A percentile compares a stretch with the other conserved stretches of the same genome.
Evolutionary conservation across 441 rosid species (phyloP).

Genomic region (Pelargonium citronellum): DNA sequence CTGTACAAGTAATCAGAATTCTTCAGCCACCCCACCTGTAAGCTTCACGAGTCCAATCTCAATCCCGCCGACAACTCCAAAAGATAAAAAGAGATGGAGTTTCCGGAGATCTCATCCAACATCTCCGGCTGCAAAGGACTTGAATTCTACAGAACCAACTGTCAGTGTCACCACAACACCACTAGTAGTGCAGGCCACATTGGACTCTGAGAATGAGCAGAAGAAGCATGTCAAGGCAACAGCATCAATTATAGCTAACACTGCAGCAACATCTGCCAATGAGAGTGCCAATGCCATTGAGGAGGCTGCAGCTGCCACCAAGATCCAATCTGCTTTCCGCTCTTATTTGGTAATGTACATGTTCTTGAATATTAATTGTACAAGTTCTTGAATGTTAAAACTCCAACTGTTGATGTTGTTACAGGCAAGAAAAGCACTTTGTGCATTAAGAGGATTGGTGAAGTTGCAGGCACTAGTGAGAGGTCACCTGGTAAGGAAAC

Average conservation of each 20-base stretch:
- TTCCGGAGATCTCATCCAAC: constrained; percentile 73
- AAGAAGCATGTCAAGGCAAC: constrained; percentile 41
- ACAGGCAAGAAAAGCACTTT: constrained; percentile 82
- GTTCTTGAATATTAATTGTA: neutral
- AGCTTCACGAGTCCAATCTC: constrained; percentile 41
- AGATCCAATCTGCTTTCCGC: constrained; percentile 71
- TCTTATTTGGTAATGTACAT: constrained; percentile 39
- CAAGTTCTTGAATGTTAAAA: too few relatives aligned
- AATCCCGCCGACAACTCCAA: constrained; percentile 45
- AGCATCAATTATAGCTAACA: constrained; percentile 13
- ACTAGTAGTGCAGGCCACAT: constrained; percentile 12
- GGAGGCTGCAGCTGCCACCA: constrained; percentile 60
- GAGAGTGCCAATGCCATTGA: constrained; percentile 36
- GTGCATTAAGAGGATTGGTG: constrained; percentile 60
- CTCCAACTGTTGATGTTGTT: neutral
- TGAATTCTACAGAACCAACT: constrained; percentile 28
- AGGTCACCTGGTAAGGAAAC: constrained; percentile 64
- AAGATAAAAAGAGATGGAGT: constrained; percentile 84
- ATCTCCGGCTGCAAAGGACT: constrained; percentile 31
- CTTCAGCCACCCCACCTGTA: constrained; percentile 21
- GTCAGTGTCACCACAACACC: constrained; percentile 17
- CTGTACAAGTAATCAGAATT: constrained; percentile 18
- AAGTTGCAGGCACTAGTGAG: constrained; percentile 63
- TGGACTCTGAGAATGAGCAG: constrained; percentile 34
- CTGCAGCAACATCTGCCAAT: constrained; percentile 31